Base-by-base conservation (phyloP, 306 rosid genomes). In the Calophaca sinica region DNA sequence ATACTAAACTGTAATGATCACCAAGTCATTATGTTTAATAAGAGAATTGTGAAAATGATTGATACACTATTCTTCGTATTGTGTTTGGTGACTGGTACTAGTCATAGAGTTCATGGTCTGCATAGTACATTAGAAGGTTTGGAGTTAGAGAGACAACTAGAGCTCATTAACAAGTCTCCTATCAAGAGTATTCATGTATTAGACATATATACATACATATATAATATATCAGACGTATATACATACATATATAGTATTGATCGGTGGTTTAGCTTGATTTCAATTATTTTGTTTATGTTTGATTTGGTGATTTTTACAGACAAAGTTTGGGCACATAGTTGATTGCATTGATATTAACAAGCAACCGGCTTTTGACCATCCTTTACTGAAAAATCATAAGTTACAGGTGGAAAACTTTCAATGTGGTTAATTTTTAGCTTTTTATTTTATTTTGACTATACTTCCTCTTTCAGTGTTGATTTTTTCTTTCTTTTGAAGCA, bases 351-450 rank as follows among this genome's bases (percentile, higher is more conserved):
- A 55, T 55, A 55, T 55, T 29, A 8, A 28, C 5, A 29, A 28
- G 5, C 77, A 73, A 13, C 48, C 69, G 0, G 45, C 77, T 4
- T 73, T 73, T 59, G 36, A 32, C 14, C 68, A 72, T 72, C 68
- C 48, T 5, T 58, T 58, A 20, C 2, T 72, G 0, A 31, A 72
- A 11, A 72, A 72, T 6, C 77, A 72, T 9, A 58, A 44, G 6
- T 59, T 72, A 8, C 58, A 72, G 59, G 77, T 72, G 10, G 3
- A 0, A 5, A 6, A 6, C 1, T 8, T 55, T 0, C 7, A 8
- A 5, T 8, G 12, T 51, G 11, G 1, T 12, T 32, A 32, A 1
- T 26, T 4, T 44, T 58, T 35, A 29, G 13, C 13, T 0, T 58
- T 9, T 5, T 0, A 0, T 2, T 0, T 35, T 20, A 36, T 0